A percentile compares a stretch with the other conserved stretches of the same genome.
phyloP scores from a whole-genome alignment of 2,329 filamentous ascomycete genomes.

The Colletotrichum musae region DNA sequence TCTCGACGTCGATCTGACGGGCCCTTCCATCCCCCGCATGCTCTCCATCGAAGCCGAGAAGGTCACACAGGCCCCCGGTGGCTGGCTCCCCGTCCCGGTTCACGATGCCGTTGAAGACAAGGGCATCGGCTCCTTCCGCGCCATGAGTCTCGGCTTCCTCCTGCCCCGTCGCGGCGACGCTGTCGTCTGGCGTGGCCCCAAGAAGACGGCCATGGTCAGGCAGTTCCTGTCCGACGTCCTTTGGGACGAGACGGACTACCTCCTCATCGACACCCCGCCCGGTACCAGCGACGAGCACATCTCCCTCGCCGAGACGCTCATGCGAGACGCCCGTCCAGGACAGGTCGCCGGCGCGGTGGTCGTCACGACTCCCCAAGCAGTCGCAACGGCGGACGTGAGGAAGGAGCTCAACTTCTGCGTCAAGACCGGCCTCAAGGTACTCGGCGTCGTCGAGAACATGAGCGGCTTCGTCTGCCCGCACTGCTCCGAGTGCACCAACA shows the following conservation, averaged over 20 bases:
- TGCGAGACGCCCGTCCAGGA: slow-evolving; percentile 72
- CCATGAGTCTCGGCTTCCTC: slow-evolving; percentile 95
- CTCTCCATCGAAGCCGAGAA: slow-evolving; percentile 91
- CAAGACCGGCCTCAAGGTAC: slow-evolving; percentile 83
- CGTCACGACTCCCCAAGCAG: slow-evolving; percentile 95
- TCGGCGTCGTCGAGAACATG: slow-evolving; percentile 99
- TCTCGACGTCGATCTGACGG: slow-evolving; percentile 95
- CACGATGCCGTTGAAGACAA: slow-evolving; percentile 71
- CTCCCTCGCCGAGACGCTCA: slow-evolving; percentile 88
- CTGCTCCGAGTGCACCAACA: slow-evolving; percentile 88
- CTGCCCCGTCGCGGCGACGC: slow-evolving; percentile 87
- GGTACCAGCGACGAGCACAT: slow-evolving; percentile 99
- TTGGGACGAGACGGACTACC: slow-evolving; percentile 90
- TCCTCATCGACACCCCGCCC: slow-evolving; percentile 95
- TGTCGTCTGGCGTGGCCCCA: slow-evolving; percentile 97
- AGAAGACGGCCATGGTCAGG: slow-evolving; percentile 99
- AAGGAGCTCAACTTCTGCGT: slow-evolving; percentile 95
- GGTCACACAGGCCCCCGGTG: slow-evolving; percentile 90
- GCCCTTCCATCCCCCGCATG: slow-evolving; percentile 95
- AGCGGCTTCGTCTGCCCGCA: slow-evolving; percentile 87
- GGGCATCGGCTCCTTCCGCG: slow-evolving; percentile 76
- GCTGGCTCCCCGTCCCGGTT: slow-evolving; percentile 92
- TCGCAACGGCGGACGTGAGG: slow-evolving; percentile 92
- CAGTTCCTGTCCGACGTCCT: slow-evolving; percentile 94
- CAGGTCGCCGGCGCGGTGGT: slow-evolving; percentile 91